Base-by-base conservation (phyloP, 192 early-diverging fungal genomes). In the Coemansia pectinata region DNA sequence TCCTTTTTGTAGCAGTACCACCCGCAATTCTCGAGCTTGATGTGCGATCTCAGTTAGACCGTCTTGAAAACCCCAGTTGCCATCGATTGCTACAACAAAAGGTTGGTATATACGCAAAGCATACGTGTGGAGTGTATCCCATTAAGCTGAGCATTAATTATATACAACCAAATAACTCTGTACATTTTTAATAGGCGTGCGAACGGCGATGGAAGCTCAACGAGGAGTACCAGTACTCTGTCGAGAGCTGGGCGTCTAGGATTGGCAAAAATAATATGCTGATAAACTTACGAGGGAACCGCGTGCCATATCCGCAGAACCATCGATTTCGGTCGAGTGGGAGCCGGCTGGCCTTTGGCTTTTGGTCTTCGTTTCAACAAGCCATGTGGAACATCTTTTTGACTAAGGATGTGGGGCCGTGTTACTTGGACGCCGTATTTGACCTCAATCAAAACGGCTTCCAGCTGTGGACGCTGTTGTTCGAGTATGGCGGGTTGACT, bases 391-490 rank as follows among this genome's bases (percentile, higher is more conserved):
- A 61, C 11, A 42, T 41, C 21, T 76, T 69, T 65, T 40, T 81
- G 42, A 31, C 29, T 0, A 25, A 55, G 39, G 59, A 69, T 5
- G 62, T 52, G 0, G 67, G 65, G 42, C 59, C 65, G 23, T 82
- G 79, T 36, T 82, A 74, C 34, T 47, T 82, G 48, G 79, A 82
- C 33, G 74, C 79, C 0, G 40, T 58, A 11, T 82, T 63, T 52
- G 41, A 63, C 1, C 68, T 61, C 33, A 61, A 67, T 38, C 47
- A 8, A 9, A 72, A 74, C n/a, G 79, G 79, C 15, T 82, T 77
- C 29, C 74, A 77, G 57, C n/a, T 82, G 33, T 82, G 79, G 79
- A 71, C 71, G 27, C 38, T 82, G 67, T 60, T 82, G 31, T 82
- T 64, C 39, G 79, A 82, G 41, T 61, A 69, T 27, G 31, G 34